Percentiles rank a stretch among this genome's conserved stretches.
phyloP scores from a whole-genome alignment of 257 asterid genomes.

The Solanum pimpinellifolium region DNA sequence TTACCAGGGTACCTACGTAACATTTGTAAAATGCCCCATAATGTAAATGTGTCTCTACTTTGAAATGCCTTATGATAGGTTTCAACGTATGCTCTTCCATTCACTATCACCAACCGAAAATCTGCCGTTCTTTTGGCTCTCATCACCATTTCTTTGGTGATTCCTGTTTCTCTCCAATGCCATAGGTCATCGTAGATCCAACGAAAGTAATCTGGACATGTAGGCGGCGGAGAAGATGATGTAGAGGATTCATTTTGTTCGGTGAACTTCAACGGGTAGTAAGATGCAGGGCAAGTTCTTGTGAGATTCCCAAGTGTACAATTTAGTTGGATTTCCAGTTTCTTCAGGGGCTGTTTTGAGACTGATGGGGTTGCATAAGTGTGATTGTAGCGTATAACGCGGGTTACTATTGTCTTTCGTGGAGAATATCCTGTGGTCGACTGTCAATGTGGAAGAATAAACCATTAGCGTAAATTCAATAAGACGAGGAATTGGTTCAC shows the following conservation, averaged over 20 bases:
- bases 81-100: slow-evolving; percentile 24
- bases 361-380: background rate
- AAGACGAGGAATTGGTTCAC: background rate
- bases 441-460: slow-evolving; percentile 16
- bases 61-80: slow-evolving; percentile 14
- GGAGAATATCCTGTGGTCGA: slow-evolving; percentile 21
- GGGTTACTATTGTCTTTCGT: slow-evolving; percentile 9
- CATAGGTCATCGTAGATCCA: slow-evolving; percentile 29
- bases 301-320: slow-evolving; percentile 11
- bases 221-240: background rate
- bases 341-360: background rate
- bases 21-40: slow-evolving; percentile 34
- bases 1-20: slow-evolving; percentile 27
- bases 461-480: background rate
- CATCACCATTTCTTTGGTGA: slow-evolving; percentile 21
- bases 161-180: slow-evolving; percentile 39
- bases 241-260: background rate
- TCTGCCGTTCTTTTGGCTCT: slow-evolving; percentile 16
- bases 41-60: slow-evolving; percentile 24
- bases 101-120: slow-evolving; percentile 19
- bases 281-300: slow-evolving; percentile 18
- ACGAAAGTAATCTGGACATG: slow-evolving; percentile 34
- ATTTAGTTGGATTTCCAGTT: slow-evolving; percentile 20
- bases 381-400: background rate
- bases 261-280: slow-evolving; percentile 21